phyloP scores from a whole-genome alignment of 352 stramenopile species.

The Phytophthora megakarya region DNA sequence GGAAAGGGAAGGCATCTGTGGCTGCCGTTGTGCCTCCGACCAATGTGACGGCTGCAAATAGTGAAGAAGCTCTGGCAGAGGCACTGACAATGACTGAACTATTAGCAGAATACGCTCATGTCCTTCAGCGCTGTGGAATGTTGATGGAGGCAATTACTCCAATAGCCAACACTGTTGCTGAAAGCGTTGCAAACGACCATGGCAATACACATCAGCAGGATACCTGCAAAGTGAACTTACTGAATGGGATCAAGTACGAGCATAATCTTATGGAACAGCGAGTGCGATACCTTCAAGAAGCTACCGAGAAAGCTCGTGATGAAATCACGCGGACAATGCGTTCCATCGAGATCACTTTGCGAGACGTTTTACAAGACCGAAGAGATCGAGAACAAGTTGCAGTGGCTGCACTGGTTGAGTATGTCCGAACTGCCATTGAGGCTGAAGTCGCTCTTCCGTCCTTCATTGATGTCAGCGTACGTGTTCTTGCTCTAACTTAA shows the following conservation, averaged over 20 bases:
- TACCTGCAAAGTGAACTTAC: slow-evolving; percentile 51
- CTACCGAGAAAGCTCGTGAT: slow-evolving; percentile 46
- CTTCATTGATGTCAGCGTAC: slow-evolving; percentile 65
- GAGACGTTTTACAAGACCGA: slow-evolving; percentile 44
- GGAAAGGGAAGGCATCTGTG: slow-evolving; percentile 43
- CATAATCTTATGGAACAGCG: slow-evolving; percentile 55
- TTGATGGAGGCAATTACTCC: slow-evolving; percentile 43
- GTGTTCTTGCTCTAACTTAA: slow-evolving; percentile 3
- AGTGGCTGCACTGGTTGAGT: slow-evolving; percentile 49
- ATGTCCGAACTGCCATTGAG: slow-evolving; percentile 62
- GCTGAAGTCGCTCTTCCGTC: slow-evolving; percentile 60
- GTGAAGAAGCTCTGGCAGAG: slow-evolving; percentile 32
- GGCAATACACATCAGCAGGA: slow-evolving; percentile 17
- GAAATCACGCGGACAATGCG: slow-evolving; percentile 52
- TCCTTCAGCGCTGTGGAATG: slow-evolving; percentile 49
- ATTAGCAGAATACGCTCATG: slow-evolving; percentile 47
- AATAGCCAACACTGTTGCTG: slow-evolving; percentile 17
- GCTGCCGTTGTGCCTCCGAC: slow-evolving; percentile 20
- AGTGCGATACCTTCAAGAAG: slow-evolving; percentile 55
- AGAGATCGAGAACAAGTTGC: slow-evolving; percentile 52
- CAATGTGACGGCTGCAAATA: slow-evolving; percentile 18
- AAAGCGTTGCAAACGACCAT: slow-evolving; percentile 15
- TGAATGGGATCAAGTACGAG: slow-evolving; percentile 67
- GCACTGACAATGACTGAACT: slow-evolving; percentile 44
- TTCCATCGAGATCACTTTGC: slow-evolving; percentile 56